phyloP scores from a whole-genome alignment of 1,139 yeast genomes.

The Hanseniaspora sp. region DNA sequence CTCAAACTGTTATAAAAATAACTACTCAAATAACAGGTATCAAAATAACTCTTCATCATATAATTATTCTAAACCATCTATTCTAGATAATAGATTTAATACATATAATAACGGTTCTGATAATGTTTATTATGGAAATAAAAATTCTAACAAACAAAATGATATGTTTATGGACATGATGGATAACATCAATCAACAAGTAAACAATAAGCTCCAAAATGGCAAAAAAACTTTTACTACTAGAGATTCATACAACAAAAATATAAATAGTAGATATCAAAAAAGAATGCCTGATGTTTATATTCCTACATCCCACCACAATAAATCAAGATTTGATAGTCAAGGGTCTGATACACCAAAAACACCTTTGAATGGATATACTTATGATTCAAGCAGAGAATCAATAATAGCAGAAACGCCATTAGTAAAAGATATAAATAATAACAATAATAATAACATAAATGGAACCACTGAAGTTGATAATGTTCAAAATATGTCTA shows the following conservation, averaged over 20 bases:
- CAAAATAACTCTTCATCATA: background rate
- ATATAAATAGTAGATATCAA: background rate
- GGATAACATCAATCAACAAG: background rate
- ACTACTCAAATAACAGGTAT: no score
- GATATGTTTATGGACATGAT: background rate
- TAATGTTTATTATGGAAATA: background rate
- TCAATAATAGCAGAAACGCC: no score
- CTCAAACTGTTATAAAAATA: no score
- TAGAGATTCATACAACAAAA: background rate
- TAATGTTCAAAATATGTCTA: background rate
- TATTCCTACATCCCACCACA: background rate
- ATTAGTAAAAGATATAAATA: background rate
- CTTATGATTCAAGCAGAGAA: no score
- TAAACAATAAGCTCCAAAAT: background rate
- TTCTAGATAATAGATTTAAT: background rate
- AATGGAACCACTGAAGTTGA: background rate
- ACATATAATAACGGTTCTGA: background rate
- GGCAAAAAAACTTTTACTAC: background rate
- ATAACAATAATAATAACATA: background rate
- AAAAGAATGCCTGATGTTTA: background rate
- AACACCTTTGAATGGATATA: no score
- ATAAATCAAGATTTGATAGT: background rate
- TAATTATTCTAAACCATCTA: background rate
- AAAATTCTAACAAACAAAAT: background rate
- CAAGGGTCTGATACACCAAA: no score